Evolutionary conservation across 352 stramenopile species (phyloP).

Genomic region (Thalassiosira exigua): DNA sequence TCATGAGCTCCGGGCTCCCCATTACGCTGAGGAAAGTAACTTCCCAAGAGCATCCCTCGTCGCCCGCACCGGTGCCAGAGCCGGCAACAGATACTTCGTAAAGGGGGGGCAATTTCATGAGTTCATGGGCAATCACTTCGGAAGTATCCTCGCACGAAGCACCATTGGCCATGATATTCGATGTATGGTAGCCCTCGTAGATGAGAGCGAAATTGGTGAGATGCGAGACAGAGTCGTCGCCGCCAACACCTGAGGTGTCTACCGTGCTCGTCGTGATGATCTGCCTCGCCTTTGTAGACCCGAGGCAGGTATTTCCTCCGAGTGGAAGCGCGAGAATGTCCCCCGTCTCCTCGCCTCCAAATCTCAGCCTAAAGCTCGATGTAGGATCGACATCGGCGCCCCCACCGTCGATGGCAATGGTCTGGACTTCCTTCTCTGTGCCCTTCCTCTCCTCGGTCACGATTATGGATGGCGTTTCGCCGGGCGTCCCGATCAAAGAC

Average conservation of each 20-base stretch:
- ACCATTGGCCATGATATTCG: constrained; percentile 87
- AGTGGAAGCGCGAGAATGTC: constrained; percentile 87
- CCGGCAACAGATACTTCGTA: constrained; percentile 65
- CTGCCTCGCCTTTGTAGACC: constrained; percentile 84
- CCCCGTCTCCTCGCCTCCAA: constrained; percentile 82
- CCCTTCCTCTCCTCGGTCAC: constrained; percentile 74
- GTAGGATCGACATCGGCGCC: constrained; percentile 56
- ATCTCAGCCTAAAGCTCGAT: constrained; percentile 74
- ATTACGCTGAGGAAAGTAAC: constrained; percentile 90
- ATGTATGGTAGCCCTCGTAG: constrained; percentile 86
- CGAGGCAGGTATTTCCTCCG: constrained; percentile 59
- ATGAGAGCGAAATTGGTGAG: constrained; percentile 89
- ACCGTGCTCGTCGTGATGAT: constrained; percentile 89
- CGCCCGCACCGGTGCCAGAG: constrained; percentile 30
- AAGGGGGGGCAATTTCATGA: constrained; percentile 70
- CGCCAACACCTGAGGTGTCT: constrained; percentile 90
- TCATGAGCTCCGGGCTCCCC: constrained; percentile 86
- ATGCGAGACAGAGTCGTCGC: constrained; percentile 89
- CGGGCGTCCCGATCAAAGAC: constrained; percentile 40
- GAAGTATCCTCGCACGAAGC: constrained; percentile 87
- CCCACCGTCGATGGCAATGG: constrained; percentile 55
- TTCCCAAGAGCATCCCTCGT: constrained; percentile 89
- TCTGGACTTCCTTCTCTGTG: constrained; percentile 84
- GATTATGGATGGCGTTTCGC: constrained; percentile 40
- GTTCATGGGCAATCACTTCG: constrained; percentile 62